Evolutionary conservation across 108 stramenopile genomes (phyloP).

Genomic region (Fragilaria radians): DNA sequence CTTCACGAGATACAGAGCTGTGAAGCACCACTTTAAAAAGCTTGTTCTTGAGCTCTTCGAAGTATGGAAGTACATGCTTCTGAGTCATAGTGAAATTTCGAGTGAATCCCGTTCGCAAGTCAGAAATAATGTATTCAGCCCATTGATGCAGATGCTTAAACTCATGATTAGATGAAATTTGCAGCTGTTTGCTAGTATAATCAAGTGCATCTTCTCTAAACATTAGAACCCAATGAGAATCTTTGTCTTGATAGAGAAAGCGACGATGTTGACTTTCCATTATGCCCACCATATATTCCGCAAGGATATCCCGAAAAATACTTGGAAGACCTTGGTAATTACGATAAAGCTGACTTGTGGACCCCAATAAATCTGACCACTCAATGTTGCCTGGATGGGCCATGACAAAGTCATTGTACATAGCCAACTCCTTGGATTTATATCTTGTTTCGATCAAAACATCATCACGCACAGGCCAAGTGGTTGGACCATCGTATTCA

Average conservation of each 20-base stretch:
- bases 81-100: not conserved
- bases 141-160: not conserved
- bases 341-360: not conserved
- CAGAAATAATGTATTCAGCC: not conserved
- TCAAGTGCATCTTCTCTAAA: not conserved
- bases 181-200: not conserved
- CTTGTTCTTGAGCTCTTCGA: not conserved
- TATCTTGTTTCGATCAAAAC: constrained; percentile 28
- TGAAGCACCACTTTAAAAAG: too few species aligned
- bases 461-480: constrained; percentile 9
- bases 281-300: not conserved
- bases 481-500: not conserved
- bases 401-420: constrained; percentile 20
- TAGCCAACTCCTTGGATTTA: constrained; percentile 4
- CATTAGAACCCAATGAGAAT: not conserved
- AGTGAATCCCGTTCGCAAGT: not conserved
- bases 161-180: not conserved
- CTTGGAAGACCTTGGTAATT: not conserved
- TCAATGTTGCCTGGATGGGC: constrained; percentile 20
- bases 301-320: not conserved
- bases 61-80: not conserved
- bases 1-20: too few species aligned
- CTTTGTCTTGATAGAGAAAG: constrained; percentile 7
- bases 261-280: not conserved
- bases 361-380: not conserved